A percentile compares a stretch with the other conserved stretches of the same genome.
Conservation (phyloP, 2,329 filamentous ascomycete genomes). For the Fusarium verrucosum region DNA sequence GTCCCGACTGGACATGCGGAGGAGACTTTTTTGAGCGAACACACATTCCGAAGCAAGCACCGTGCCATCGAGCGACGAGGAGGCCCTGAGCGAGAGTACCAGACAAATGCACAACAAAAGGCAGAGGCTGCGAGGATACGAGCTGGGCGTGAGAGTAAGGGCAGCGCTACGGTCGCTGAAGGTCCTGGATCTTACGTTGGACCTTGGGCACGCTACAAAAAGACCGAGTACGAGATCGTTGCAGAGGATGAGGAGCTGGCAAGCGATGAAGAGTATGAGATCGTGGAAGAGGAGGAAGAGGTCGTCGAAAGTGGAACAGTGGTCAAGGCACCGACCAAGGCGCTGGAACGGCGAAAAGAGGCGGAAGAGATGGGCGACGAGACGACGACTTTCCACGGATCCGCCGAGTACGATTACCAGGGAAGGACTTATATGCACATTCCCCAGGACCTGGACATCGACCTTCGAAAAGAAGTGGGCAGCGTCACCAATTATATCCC, state of each 20-base stretch:
- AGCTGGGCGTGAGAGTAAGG: slow-evolving; percentile 84
- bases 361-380: slow-evolving; percentile 73
- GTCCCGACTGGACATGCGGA: slow-evolving; percentile 86
- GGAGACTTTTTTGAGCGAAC: slow-evolving; percentile 88
- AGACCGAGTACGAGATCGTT: slow-evolving; percentile 77
- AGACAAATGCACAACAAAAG: slow-evolving; percentile 68
- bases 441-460: slow-evolving; percentile 87
- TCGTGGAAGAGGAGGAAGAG: slow-evolving; percentile 76
- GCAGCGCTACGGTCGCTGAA: slow-evolving; percentile 83
- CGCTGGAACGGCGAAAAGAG: slow-evolving; percentile 65
- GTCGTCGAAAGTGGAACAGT: slow-evolving; percentile 71
- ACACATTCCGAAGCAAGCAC: slow-evolving; percentile 88
- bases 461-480: slow-evolving; percentile 81
- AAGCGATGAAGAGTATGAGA: slow-evolving; percentile 81
- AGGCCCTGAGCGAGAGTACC: slow-evolving; percentile 65
- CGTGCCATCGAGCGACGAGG: slow-evolving; percentile 78
- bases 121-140: slow-evolving; percentile 74
- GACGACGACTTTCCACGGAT: slow-evolving; percentile 87
- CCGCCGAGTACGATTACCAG: slow-evolving; percentile 87
- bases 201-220: slow-evolving; percentile 88
- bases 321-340: slow-evolving; percentile 63
- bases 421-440: slow-evolving; percentile 98
- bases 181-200: slow-evolving; percentile 90
- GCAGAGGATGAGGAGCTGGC: slow-evolving; percentile 78
- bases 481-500: slow-evolving; percentile 90